Conservation (phyloP, 148 eudicot genomes). For the Vaccinium vitisidaea region DNA sequence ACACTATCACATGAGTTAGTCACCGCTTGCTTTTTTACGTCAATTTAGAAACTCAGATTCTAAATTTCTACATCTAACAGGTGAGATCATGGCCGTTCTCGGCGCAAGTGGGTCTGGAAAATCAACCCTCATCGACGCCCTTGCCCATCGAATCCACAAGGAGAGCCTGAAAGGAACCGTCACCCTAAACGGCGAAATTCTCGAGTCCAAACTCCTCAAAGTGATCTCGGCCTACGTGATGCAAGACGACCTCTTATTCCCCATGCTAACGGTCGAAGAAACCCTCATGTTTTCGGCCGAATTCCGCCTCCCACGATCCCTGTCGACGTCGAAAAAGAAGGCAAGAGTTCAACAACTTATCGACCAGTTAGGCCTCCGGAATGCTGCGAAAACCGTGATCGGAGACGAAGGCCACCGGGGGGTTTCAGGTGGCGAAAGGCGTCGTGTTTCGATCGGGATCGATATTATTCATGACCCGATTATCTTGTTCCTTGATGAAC, state of each 20-base stretch:
- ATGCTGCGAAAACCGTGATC: conserved; percentile 73
- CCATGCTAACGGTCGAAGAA: conserved; percentile 91
- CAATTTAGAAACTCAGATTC: neutral
- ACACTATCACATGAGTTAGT: no score
- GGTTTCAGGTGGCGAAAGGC: conserved; percentile 84
- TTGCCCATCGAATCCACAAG: conserved; percentile 63
- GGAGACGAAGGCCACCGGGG: conserved; percentile 94
- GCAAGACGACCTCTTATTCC: conserved; percentile 88
- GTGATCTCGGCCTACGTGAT: conserved; percentile 91
- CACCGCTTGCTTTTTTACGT: neutral
- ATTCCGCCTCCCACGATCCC: conserved; percentile 68
- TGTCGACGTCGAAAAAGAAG: conserved; percentile 62
- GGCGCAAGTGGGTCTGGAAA: conserved; percentile 97
- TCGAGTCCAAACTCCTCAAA: conserved; percentile 65
- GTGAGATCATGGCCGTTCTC: conserved; percentile 81
- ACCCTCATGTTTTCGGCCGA: conserved; percentile 88
- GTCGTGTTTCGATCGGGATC: conserved; percentile 79
- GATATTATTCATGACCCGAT: conserved; percentile 91
- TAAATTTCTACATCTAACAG: neutral
- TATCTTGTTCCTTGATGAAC: conserved; percentile 78
- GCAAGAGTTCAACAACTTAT: conserved; percentile 72
- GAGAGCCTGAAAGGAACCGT: conserved; percentile 72
- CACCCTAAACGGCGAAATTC: conserved; percentile 58
- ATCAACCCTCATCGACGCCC: conserved; percentile 75
- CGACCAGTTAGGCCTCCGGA: conserved; percentile 72